phyloP scores from a whole-genome alignment of 73 alveolate genomes.

The Stentor coeruleus region DNA sequence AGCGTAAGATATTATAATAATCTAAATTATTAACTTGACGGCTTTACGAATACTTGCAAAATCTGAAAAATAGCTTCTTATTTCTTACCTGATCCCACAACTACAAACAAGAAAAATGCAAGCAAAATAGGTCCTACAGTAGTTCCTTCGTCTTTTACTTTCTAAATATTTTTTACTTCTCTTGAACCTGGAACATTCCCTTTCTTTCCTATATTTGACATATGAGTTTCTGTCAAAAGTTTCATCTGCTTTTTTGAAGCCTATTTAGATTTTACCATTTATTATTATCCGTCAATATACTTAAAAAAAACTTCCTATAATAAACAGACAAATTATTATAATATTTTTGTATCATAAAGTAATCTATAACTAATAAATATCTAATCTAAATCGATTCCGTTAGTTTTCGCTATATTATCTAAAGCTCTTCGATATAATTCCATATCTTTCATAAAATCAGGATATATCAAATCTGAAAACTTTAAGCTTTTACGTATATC shows the following conservation, averaged over 20 bases:
- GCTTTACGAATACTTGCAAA: neutral
- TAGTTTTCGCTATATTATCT: slow-evolving; percentile 61
- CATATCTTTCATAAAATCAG: slow-evolving; percentile 67
- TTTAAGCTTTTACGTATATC: slow-evolving; percentile 37
- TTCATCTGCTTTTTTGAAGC: no score
- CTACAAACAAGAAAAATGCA: slow-evolving; percentile 18
- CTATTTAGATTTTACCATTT: no score
- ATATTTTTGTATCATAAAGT: no score
- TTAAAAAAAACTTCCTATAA: no score
- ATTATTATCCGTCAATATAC: no score
- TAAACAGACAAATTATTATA: no score
- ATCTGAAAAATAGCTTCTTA: slow-evolving; percentile 20
- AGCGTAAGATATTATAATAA: no score
- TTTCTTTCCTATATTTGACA: slow-evolving; percentile 9
- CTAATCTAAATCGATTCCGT: slow-evolving; percentile 42
- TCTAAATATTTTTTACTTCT: slow-evolving; percentile 1
- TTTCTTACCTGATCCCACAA: slow-evolving; percentile 1
- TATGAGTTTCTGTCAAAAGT: slow-evolving; percentile 14
- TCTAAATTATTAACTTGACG: neutral
- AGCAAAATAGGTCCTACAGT: slow-evolving; percentile 14
- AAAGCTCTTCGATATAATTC: slow-evolving; percentile 53
- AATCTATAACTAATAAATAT: no score
- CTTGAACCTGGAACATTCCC: slow-evolving; percentile 15
- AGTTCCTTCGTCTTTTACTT: slow-evolving; percentile 16
- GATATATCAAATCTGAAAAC: slow-evolving; percentile 41